These are phyloP conservation scores for Dipteronia dyeriana DNA, from an alignment of 345 rosid genomes.

Conservation along the genomic window DNA sequence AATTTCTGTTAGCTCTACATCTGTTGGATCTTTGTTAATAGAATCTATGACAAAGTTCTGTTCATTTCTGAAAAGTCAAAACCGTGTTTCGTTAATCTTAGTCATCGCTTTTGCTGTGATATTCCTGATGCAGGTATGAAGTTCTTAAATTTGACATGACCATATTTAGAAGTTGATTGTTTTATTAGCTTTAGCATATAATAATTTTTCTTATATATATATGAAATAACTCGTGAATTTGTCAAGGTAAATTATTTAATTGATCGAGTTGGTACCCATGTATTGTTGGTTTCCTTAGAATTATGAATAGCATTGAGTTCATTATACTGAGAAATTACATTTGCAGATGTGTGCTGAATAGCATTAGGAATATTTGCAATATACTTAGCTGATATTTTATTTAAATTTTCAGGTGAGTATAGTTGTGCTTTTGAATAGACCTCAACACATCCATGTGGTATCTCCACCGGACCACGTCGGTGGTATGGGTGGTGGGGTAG, in stretches of 20 bases:
- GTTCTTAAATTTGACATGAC: not conserved
- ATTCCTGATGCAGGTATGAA: slow-evolving; percentile 85
- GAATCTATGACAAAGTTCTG: slow-evolving; percentile 40
- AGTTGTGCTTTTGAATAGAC: slow-evolving; percentile 66
- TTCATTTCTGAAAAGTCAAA: slow-evolving; percentile 50
- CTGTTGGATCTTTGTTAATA: slow-evolving; percentile 28
- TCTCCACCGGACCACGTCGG: slow-evolving; percentile 38
- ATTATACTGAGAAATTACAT: no score
- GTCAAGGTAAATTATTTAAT: not conserved
- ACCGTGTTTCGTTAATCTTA: slow-evolving; percentile 55
- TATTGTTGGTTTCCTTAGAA: not conserved
- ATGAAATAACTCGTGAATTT: not conserved
- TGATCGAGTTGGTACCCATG: not conserved
- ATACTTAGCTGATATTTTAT: not conserved
- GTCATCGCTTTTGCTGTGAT: slow-evolving; percentile 66
- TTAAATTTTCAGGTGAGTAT: slow-evolving; percentile 61
- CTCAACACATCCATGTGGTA: slow-evolving; percentile 49
- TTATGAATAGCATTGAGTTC: no score
- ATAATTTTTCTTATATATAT: not conserved
- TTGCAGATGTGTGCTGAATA: no score
- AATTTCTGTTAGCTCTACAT: slow-evolving; percentile 24
- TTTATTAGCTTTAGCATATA: not conserved
- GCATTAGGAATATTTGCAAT: no score
- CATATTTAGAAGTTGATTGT: not conserved
- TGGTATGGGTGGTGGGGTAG: slow-evolving; percentile 23